phyloP scores from a whole-genome alignment of 768 basidiomycete genomes.

The Termitomyces sp. region DNA sequence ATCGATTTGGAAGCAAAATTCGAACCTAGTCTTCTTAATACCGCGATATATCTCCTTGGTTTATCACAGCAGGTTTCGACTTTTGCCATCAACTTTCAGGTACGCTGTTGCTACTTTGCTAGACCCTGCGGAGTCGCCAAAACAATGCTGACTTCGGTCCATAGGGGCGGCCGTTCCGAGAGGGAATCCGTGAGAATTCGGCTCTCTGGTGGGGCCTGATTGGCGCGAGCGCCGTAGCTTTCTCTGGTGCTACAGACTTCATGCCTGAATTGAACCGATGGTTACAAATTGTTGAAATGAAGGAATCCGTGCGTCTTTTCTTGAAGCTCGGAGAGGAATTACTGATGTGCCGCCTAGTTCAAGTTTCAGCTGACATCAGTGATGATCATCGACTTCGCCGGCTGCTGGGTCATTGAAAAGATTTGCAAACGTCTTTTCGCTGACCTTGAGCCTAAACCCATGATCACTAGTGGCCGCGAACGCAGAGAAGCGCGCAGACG shows the following conservation, averaged over 20 bases:
- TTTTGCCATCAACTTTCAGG: constrained; percentile 97
- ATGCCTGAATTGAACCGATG: constrained; percentile 93
- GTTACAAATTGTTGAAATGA: constrained; percentile 96
- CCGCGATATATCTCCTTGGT: constrained; percentile 92
- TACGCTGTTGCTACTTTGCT: constrained; percentile 17
- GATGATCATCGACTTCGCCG: constrained; percentile 87
- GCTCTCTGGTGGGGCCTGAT: constrained; percentile 92
- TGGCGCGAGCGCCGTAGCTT: constrained; percentile 85
- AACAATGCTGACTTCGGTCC: constrained; percentile 1
- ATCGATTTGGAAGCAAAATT: constrained; percentile 97
- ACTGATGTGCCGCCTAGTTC: constrained; percentile 51
- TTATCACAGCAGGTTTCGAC: constrained; percentile 98
- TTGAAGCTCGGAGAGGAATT: background rate
- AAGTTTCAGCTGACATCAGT: constrained; percentile 67
- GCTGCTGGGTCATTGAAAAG: constrained; percentile 82
- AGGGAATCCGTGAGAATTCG: constrained; percentile 93
- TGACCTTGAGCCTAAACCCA: constrained; percentile 75
- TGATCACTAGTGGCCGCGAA: constrained; percentile 83
- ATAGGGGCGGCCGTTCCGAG: constrained; percentile 94
- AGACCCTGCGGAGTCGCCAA: background rate
- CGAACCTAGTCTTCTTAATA: constrained; percentile 91
- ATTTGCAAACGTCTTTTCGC: constrained; percentile 85
- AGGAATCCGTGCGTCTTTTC: constrained; percentile 48
- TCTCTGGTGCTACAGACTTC: constrained; percentile 91
- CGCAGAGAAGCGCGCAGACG: constrained; percentile 60